These are phyloP conservation scores for Trypanosoma congolense DNA, from an alignment of 208 protist species.

Conservation along the genomic window DNA sequence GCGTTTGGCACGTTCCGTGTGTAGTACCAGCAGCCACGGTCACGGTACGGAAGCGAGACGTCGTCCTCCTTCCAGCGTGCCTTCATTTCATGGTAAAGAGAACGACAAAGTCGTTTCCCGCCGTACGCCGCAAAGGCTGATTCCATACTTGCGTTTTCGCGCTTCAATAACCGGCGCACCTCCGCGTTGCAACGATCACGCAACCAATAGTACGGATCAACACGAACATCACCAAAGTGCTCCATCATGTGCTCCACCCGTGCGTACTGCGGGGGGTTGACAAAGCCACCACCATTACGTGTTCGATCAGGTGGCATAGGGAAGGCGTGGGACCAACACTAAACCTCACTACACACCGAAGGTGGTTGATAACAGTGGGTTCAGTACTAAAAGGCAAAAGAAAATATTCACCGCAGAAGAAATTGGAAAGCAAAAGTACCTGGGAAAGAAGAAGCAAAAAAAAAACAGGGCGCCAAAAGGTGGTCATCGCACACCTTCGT, in stretches of 20 bases:
- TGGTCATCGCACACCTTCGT: no score
- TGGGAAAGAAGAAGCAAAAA: no score
- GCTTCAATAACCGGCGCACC: constrained; percentile 34
- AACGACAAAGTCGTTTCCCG: constrained; percentile 18
- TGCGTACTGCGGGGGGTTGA: constrained; percentile 20
- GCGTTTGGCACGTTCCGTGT: constrained; percentile 41
- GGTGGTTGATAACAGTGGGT: no score
- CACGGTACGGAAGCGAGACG: constrained; percentile 41
- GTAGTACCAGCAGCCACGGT: constrained; percentile 75
- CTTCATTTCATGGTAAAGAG: constrained; percentile 52
- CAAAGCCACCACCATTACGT: not conserved
- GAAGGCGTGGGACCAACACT: not conserved
- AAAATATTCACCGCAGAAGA: no score
- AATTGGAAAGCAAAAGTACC: no score
- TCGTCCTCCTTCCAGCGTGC: constrained; percentile 38
- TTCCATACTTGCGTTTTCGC: constrained; percentile 44
- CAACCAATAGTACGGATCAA: constrained; percentile 59
- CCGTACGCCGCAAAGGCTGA: constrained; percentile 26
- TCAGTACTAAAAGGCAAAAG: no score
- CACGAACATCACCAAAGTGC: constrained; percentile 35
- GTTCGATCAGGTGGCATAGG: not conserved
- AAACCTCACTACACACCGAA: no score
- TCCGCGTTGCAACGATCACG: constrained; percentile 29
- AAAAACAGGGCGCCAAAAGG: no score
- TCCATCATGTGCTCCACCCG: constrained; percentile 11